A percentile compares a stretch with the other conserved stretches of the same genome.
Evolutionary conservation across 2,329 filamentous ascomycete genomes (phyloP).

Genomic region (Monilinia fructigena): DNA sequence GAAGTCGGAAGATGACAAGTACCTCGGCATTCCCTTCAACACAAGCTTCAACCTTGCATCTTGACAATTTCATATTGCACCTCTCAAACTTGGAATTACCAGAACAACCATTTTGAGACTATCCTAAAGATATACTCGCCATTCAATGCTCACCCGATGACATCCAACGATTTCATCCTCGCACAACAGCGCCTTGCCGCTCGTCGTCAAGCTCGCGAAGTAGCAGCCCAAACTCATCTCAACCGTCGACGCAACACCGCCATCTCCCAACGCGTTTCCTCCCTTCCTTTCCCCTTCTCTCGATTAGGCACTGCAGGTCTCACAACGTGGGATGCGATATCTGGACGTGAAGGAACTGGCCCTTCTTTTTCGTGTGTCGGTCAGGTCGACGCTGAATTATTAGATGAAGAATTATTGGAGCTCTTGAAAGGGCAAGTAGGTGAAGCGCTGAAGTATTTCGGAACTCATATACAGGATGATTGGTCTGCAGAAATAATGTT

Average conservation of each 20-base stretch:
- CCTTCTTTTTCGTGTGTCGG: constrained; percentile 92
- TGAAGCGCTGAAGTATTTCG: constrained; percentile 84
- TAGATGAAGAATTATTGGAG: constrained; percentile 89
- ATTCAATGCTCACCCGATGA: constrained; percentile 36
- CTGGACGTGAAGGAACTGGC: constrained; percentile 72
- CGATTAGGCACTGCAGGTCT: constrained; percentile 50
- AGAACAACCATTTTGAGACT: not conserved
- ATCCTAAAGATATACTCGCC: not conserved
- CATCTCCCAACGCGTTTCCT: constrained; percentile 55
- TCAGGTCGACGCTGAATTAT: constrained; percentile 90
- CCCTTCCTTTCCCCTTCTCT: constrained; percentile 63
- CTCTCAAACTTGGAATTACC: not conserved
- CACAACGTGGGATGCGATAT: constrained; percentile 67
- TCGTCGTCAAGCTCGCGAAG: constrained; percentile 74
- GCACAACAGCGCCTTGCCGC: constrained; percentile 84
- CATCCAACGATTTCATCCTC: constrained; percentile 63
- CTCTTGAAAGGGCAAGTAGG: constrained; percentile 82
- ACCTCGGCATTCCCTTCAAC: constrained; percentile 17
- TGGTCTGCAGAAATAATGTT: constrained; percentile 85
- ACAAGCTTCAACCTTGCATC: constrained; percentile 14
- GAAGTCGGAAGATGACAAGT: constrained; percentile 10
- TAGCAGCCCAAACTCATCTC: constrained; percentile 58
- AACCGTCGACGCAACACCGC: constrained; percentile 47
- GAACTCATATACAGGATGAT: constrained; percentile 75
- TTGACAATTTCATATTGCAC: constrained; percentile 1